Conservation (phyloP, 257 asterid species). For the Nyctanthes arbortristis region DNA sequence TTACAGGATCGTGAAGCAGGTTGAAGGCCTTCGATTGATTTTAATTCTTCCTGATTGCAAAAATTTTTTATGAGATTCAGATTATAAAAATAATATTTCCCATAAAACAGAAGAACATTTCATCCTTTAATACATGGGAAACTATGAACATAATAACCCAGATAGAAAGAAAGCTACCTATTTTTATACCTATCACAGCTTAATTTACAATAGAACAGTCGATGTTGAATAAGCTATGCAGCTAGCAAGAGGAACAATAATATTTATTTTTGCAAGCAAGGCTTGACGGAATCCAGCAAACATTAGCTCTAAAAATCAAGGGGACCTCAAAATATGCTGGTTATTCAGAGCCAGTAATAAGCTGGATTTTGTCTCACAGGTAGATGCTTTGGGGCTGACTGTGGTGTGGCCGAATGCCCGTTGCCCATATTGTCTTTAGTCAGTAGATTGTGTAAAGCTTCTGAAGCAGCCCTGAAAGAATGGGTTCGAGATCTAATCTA, state of each 20-base stretch:
- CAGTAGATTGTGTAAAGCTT: not conserved
- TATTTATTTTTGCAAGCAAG: not conserved
- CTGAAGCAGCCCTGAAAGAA: not conserved
- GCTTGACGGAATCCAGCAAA: not conserved
- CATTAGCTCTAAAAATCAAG: not conserved
- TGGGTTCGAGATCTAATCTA: not conserved
- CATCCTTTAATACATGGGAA: not conserved
- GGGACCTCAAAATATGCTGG: not conserved
- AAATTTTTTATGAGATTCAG: not conserved
- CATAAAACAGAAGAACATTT: not conserved
- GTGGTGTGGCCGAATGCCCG: not conserved
- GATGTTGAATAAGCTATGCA: not conserved
- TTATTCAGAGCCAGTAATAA: not conserved
- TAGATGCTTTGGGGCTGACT: not conserved
- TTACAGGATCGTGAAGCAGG: conserved; percentile 55
- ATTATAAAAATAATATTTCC: not conserved
- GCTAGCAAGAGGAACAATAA: not conserved
- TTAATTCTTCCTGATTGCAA: conserved; percentile 57
- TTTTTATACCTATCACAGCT: not conserved
- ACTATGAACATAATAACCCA: not conserved
- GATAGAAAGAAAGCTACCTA: not conserved
- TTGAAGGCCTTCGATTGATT: conserved; percentile 49
- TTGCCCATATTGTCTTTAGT: not conserved
- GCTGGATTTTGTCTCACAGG: not conserved
- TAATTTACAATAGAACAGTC: no score